Base-by-base conservation (phyloP, 306 rosid species). In the Casuarina glauca region DNA sequence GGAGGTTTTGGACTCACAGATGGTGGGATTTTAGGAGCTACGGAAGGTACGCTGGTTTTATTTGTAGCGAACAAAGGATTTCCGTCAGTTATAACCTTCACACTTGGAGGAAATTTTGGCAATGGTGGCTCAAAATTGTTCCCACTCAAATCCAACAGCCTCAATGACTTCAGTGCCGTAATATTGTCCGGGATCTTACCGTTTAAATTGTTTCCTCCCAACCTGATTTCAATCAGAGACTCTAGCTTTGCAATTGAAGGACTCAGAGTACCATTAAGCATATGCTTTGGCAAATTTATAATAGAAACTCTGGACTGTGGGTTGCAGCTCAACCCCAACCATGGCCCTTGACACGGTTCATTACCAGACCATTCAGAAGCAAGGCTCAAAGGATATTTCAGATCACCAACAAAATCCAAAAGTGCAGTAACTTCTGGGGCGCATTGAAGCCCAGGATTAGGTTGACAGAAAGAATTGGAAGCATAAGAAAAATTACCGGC, bases 241-340 rank as follows among this genome's bases (percentile, higher is more conserved):
- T 77, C 88, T 83, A 93, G 73, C 79, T 80, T 89, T 5, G 89
- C 88, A 78, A 93, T 83, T 60, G 96, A 88, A 41, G 96, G 91
- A 85, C 93, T 93, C 76, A 93, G 61, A 69, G 88, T 89, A 69
- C 96, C 97, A 71, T 66, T 88, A 46, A 91, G 81, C 17, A 82
- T 74, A 36, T 74, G 90, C 17, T 70, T 78, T 2, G 96, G 97
- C 75, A 93, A 77, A 86, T 91, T 91, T 71, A 93, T 76, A n/a
- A 89, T 55, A 53, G 90, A 84, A 72, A 93, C 87, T 84, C 77
- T 70, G 5, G 84, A 78, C 35, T 86, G 61, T 3, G 86, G 69
- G 83, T 85, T 85, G 88, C 96, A 93, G 79, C 81, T 89, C 75
- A 93, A 64, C 44, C 97, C 97, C 83, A 87, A 73, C 97, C 97